Base-by-base conservation (phyloP, 768 basidiomycete species). In the Clitopilus hobsonii region DNA sequence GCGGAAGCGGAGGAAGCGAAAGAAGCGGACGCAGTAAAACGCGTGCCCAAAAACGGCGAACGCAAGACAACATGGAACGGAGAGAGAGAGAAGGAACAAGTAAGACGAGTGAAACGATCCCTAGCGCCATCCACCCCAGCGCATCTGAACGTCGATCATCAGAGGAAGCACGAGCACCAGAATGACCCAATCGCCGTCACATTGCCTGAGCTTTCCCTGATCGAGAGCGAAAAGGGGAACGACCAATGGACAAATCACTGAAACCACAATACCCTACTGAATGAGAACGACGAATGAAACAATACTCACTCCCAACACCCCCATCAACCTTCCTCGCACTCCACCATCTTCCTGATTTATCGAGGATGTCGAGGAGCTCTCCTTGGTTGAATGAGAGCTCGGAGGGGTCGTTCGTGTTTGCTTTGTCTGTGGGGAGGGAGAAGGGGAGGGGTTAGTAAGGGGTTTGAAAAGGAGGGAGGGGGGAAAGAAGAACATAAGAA, bases 261-360 rank as follows among this genome's bases (percentile, higher is more conserved):
- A n/a, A n/a, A n/a, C n/a, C n/a, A n/a, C n/a, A n/a, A n/a, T n/a
- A n/a, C n/a, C n/a, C n/a, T n/a, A n/a, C n/a, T n/a, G n/a, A n/a
- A n/a, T n/a, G n/a, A 11, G n/a, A 13, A 74, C 76, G 11, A 51
- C 8, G 8, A 51, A 52, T 54, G 51, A 38, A 49, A 20, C n/a
- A 59, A 2, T 1, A 85, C 88, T 67, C 63, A 89, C 88, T 87
- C 60, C 88, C 88, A 55, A 75, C 62, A 4, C 65, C 64, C 52
- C 88, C 90, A 63, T 91, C 85, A 2, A 68, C 32, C 65, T 81
- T 89, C 62, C 74, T 81, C 16, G 84, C 88, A 62, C 87, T 86
- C 90, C 91, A 94, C 91, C 91, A 92, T 65, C 91, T 89, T n/a
- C 88, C 88, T 5, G 65, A 58, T 53, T 85, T 84, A 66, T 96